Evolutionary conservation across 2,329 filamentous ascomycete species (phyloP).

Genomic region (Phaeoacremonium minimum): DNA sequence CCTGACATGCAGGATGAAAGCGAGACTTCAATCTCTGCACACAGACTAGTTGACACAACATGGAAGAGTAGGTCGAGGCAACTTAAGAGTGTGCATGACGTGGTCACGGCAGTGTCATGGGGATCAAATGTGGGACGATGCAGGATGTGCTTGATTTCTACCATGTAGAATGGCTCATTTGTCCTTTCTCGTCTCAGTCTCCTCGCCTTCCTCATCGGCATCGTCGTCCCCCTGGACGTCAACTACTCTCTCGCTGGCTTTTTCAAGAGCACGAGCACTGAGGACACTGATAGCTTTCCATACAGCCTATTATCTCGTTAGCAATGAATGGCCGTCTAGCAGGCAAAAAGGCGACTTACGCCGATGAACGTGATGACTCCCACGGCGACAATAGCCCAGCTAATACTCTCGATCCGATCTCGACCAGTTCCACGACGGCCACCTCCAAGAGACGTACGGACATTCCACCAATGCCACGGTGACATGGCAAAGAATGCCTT

Average conservation of each 20-base stretch:
- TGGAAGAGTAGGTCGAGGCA: slow-evolving; percentile 73
- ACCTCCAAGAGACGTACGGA: slow-evolving; percentile 58
- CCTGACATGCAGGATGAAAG: slow-evolving; percentile 32
- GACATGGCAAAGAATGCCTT: slow-evolving; percentile 74
- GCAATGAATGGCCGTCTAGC: slow-evolving; percentile 11
- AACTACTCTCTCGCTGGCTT: slow-evolving; percentile 73
- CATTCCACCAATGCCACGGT: slow-evolving; percentile 73
- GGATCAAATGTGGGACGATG: too few relatives aligned
- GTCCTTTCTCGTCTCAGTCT: slow-evolving; percentile 20
- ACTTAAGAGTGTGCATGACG: slow-evolving; percentile 94
- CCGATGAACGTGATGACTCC: slow-evolving; percentile 76
- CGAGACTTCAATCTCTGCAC: slow-evolving; percentile 71
- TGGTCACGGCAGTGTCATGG: too few relatives aligned
- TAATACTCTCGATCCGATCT: slow-evolving; percentile 73
- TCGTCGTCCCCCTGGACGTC: slow-evolving; percentile 69
- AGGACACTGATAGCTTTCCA: slow-evolving; percentile 77
- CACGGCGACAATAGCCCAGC: slow-evolving; percentile 72
- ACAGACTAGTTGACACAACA: slow-evolving; percentile 95
- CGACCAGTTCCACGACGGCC: slow-evolving; percentile 63
- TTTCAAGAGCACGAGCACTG: slow-evolving; percentile 69
- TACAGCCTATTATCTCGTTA: slow-evolving; percentile 50
- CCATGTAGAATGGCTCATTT: slow-evolving; percentile 10
- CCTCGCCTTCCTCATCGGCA: slow-evolving; percentile 38
- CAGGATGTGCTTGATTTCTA: too few relatives aligned
- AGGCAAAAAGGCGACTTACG: slow-evolving; percentile 43